Base-by-base conservation (phyloP, 75 land plant genomes). In the Isoetes taiwanensis region DNA sequence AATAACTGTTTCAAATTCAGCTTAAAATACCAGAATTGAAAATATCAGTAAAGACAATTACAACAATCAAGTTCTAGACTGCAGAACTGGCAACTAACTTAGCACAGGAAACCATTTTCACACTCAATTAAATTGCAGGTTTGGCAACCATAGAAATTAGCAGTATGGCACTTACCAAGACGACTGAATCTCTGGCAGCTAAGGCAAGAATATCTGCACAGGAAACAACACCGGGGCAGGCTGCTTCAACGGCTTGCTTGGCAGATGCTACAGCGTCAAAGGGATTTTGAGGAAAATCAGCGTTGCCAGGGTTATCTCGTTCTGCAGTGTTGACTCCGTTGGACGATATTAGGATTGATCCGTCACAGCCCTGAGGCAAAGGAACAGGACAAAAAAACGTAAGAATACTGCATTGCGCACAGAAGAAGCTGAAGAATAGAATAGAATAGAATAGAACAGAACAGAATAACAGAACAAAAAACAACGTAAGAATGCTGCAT, bases 341-440 rank as follows among this genome's bases (percentile, higher is more conserved):
- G 56, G 87, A 78, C 42, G 81, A 40, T 42, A 86, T 30, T 25
- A 84, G 77, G 33, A 80, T 61, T 32, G 93, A 86, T 43, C 70
- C 89, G 61, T 86, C 93, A 63, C 90, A 80, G 52, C 93, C 85
- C 83, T 82, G n/a, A n/a, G n/a, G n/a, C n/a, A n/a, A n/a, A n/a
- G n/a, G n/a, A n/a, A n/a, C n/a, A n/a, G n/a, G n/a, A n/a, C n/a
- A n/a, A n/a, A n/a, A n/a, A n/a, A n/a, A n/a, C n/a, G n/a, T n/a
- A n/a, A n/a, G n/a, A n/a, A n/a, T n/a, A n/a, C n/a, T n/a, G n/a
- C n/a, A n/a, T n/a, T n/a, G n/a, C n/a, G n/a, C n/a, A n/a, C n/a
- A n/a, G n/a, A n/a, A n/a, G n/a, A n/a, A n/a, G n/a, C n/a, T n/a
- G n/a, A n/a, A n/a, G n/a, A n/a, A n/a, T n/a, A n/a, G n/a, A n/a